A percentile compares a stretch with the other conserved stretches of the same genome.
phyloP scores from a whole-genome alignment of 2,329 filamentous ascomycete species.

The Botrytis porri region DNA sequence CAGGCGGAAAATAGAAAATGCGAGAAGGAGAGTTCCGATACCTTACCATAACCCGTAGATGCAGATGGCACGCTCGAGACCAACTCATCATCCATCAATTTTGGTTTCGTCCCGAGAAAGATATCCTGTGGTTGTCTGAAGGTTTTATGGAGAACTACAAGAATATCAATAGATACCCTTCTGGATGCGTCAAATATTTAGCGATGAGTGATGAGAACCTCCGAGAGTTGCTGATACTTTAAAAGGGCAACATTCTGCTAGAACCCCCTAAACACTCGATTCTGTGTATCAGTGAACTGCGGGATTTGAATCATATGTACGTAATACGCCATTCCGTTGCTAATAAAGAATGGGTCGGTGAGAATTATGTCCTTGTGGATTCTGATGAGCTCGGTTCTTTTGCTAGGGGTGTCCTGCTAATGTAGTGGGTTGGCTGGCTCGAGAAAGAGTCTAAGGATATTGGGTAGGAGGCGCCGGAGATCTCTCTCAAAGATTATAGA shows the following conservation, averaged over 20 bases:
- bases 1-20: neutral
- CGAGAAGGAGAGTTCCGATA: neutral
- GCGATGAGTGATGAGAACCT: neutral
- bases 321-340: neutral
- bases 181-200: neutral
- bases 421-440: neutral
- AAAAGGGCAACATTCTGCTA: fast-evolving
- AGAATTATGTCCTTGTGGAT: neutral
- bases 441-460: neutral
- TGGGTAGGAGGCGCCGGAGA: neutral
- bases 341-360: neutral
- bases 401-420: neutral
- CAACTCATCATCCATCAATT: neutral
- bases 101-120: neutral
- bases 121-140: neutral
- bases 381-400: fast-evolving
- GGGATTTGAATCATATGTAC: neutral
- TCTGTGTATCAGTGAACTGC: neutral
- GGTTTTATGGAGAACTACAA: neutral
- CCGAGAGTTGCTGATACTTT: neutral
- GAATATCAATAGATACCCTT: neutral
- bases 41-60: neutral
- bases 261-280: neutral
- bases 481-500: neutral
- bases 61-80: neutral